These are phyloP conservation scores for Esteya vermicola DNA, from an alignment of 2,329 filamentous ascomycete species.

Conservation along the genomic window DNA sequence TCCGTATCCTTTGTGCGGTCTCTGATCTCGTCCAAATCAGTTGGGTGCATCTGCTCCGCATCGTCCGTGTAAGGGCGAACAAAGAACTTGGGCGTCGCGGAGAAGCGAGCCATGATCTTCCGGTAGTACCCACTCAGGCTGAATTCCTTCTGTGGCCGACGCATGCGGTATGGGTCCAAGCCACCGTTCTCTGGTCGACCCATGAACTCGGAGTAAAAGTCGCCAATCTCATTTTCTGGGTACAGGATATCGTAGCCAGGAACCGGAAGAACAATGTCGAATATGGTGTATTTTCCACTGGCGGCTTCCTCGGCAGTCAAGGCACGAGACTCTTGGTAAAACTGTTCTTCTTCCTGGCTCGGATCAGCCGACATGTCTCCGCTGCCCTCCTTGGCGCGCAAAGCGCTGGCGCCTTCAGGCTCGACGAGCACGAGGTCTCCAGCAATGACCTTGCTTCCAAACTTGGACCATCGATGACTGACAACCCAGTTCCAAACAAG, in stretches of 20 bases:
- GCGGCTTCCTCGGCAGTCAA: constrained; percentile 65
- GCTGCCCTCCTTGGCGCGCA: constrained; percentile 26
- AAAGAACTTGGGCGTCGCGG: constrained; percentile 49
- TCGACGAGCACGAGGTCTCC: constrained; percentile 66
- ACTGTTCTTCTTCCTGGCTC: constrained; percentile 27
- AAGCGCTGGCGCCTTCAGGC: constrained; percentile 16
- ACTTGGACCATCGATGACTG: constrained; percentile 64
- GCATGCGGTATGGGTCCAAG: constrained; percentile 77
- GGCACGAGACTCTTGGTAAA: constrained; percentile 46
- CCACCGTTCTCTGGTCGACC: constrained; percentile 58
- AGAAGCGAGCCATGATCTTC: constrained; percentile 63
- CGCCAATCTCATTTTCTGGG: constrained; percentile 68
- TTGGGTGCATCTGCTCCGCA: constrained; percentile 75
- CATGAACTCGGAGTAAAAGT: constrained; percentile 83
- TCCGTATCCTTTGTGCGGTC: constrained; percentile 18
- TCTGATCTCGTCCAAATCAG: constrained; percentile 61
- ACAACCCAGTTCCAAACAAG: constrained; percentile 84
- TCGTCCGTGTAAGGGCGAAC: constrained; percentile 56
- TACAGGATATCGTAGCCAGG: constrained; percentile 86
- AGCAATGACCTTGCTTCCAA: constrained; percentile 59
- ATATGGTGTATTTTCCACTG: constrained; percentile 64
- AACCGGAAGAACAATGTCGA: constrained; percentile 81
- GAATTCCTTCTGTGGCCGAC: constrained; percentile 70
- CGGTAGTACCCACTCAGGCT: constrained; percentile 82
- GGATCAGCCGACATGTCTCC: constrained; percentile 49